Conservation (phyloP, 805 yeast species). For the Saturnispora ahearnii region DNA sequence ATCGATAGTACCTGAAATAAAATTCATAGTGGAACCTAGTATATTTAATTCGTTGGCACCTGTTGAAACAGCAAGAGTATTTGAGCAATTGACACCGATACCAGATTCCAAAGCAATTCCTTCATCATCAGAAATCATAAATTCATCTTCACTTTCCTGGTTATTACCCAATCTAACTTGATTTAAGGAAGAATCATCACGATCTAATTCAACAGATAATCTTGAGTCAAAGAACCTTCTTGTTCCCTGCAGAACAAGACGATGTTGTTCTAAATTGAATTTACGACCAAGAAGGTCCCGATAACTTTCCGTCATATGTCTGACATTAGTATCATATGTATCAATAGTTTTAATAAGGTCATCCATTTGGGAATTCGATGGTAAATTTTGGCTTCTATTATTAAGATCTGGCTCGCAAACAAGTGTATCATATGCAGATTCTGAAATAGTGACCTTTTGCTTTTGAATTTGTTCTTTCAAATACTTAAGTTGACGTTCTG, state of each 20-base stretch:
- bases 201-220: slow-evolving; percentile 25
- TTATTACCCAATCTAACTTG: slow-evolving; percentile 19
- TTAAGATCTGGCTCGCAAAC: slow-evolving; percentile 15
- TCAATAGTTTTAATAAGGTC: slow-evolving; percentile 52
- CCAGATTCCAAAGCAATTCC: slow-evolving; percentile 17
- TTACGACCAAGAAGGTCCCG: slow-evolving; percentile 52
- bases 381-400: slow-evolving; percentile 27
- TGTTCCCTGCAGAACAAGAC: slow-evolving; percentile 41
- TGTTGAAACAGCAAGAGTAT: slow-evolving; percentile 11
- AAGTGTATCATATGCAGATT: slow-evolving; percentile 22
- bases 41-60: slow-evolving; percentile 30
- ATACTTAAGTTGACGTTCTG: slow-evolving; percentile 73
- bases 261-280: slow-evolving; percentile 55
- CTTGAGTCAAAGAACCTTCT: slow-evolving; percentile 28
- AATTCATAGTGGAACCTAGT: slow-evolving; percentile 32
- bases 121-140: slow-evolving; percentile 14
- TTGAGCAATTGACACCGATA: not conserved
- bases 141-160: slow-evolving; percentile 10
- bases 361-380: slow-evolving; percentile 63
- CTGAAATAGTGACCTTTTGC: slow-evolving; percentile 32
- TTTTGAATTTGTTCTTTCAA: slow-evolving; percentile 42
- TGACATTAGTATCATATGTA: slow-evolving; percentile 60
- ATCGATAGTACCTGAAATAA: slow-evolving; percentile 74
- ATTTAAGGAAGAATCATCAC: slow-evolving; percentile 20
- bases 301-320: slow-evolving; percentile 60